Conservation (phyloP, 768 basidiomycete genomes). For the Tricholoma bakamatsutake region DNA sequence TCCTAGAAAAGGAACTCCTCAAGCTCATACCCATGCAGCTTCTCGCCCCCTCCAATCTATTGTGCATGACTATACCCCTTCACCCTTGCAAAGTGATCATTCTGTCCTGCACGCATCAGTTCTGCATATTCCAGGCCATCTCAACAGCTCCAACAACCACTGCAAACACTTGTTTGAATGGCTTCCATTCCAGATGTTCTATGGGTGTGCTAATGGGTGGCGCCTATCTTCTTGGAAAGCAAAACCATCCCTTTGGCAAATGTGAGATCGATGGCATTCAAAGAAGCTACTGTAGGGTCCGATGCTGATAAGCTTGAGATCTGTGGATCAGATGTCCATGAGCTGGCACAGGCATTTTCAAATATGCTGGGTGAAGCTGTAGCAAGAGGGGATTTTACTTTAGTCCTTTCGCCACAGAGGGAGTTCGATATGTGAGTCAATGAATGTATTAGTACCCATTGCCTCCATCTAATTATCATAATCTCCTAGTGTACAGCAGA, state of each 20-base stretch:
- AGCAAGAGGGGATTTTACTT: not conserved
- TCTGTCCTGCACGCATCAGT: no score
- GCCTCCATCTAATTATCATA: not conserved
- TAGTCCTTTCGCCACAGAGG: not conserved
- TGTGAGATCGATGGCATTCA: not conserved
- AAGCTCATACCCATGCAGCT: no score
- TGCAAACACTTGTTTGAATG: no score
- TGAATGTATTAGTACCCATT: not conserved
- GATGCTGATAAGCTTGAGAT: not conserved
- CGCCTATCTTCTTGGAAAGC: not conserved
- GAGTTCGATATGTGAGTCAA: not conserved
- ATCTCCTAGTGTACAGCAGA: not conserved
- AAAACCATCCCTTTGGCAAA: not conserved
- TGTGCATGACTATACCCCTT: not conserved
- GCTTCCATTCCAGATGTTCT: not conserved
- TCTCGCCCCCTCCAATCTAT: no score
- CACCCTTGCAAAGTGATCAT: no score
- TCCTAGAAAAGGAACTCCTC: no score
- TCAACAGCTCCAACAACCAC: no score
- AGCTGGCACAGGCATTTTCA: not conserved
- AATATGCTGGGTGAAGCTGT: not conserved
- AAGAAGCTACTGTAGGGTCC: not conserved
- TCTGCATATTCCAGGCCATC: not conserved
- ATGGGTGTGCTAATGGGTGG: not conserved
- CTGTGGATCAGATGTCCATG: not conserved